Conservation (phyloP, 164 flowering plant species). For the Nelumbo lutea region DNA sequence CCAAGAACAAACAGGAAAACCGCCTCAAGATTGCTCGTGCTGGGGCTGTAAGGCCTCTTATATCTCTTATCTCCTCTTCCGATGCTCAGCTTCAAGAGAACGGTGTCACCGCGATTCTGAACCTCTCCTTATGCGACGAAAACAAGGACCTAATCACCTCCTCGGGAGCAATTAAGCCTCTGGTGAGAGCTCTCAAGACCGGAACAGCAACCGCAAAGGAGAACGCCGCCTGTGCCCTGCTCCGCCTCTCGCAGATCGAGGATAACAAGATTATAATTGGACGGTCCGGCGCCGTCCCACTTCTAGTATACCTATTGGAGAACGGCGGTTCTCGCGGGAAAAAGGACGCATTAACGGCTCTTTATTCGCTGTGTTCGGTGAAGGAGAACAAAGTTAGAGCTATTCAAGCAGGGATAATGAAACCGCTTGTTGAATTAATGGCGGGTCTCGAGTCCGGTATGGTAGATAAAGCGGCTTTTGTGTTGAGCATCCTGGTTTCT, state of each 20-base stretch:
- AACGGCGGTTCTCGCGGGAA: conserved; percentile 65
- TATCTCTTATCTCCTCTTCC: conserved; percentile 49
- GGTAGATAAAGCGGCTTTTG: conserved; percentile 90
- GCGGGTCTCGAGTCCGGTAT: conserved; percentile 73
- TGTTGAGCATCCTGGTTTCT: conserved; percentile 42
- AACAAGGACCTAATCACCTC: conserved; percentile 56
- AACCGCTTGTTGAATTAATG: conserved; percentile 74
- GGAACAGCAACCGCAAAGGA: conserved; percentile 73
- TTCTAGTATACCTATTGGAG: conserved; percentile 56
- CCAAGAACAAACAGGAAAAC: conserved; percentile 70
- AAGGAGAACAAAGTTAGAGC: conserved; percentile 75
- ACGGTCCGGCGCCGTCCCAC: conserved; percentile 76
- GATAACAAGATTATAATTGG: conserved; percentile 66
- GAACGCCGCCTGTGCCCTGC: conserved; percentile 88
- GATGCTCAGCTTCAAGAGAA: conserved; percentile 64
- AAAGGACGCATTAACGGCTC: conserved; percentile 82
- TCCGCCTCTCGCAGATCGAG: conserved; percentile 63
- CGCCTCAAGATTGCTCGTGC: conserved; percentile 59
- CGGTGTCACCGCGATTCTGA: conserved; percentile 79
- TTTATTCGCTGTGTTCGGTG: conserved; percentile 63
- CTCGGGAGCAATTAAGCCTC: conserved; percentile 71
- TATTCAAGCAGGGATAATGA: conserved; percentile 63
- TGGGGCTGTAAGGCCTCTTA: conserved; percentile 63
- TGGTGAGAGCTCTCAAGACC: conserved; percentile 48
- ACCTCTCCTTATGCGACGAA: conserved; percentile 74